Conservation (phyloP, 441 rosid genomes). For the Hura crepitans region DNA sequence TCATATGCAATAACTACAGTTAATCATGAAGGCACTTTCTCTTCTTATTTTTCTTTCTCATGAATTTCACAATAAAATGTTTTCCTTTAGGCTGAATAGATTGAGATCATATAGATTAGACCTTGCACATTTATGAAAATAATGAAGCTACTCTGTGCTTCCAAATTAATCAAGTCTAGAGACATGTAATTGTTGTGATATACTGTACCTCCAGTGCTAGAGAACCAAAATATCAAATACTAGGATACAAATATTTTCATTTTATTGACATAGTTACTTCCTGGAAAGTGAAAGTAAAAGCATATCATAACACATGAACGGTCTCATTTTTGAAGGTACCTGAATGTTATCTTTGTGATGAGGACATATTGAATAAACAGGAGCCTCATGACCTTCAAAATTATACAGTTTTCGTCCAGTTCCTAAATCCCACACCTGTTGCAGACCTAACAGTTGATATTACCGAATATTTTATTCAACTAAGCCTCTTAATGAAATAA, state of each 20-base stretch:
- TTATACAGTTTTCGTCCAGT: slow-evolving; percentile 58
- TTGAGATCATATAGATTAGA: background rate
- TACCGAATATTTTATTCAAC: slow-evolving; percentile 6
- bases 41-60: too few species aligned
- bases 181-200: background rate
- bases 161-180: background rate
- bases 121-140: background rate
- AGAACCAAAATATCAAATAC: slow-evolving; percentile 3
- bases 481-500: slow-evolving; percentile 6
- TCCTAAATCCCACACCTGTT: slow-evolving; percentile 75
- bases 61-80: background rate
- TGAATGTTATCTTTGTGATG: slow-evolving; percentile 80
- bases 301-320: slow-evolving; percentile 7
- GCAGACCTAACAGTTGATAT: slow-evolving; percentile 31
- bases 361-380: slow-evolving; percentile 79
- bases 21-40: background rate
- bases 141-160: background rate
- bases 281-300: slow-evolving; percentile 5
- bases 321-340: slow-evolving; percentile 37
- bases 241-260: background rate
- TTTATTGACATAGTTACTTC: slow-evolving; percentile 6
- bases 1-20: background rate
- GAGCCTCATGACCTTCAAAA: slow-evolving; percentile 82
- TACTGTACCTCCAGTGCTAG: background rate
- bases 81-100: background rate